A percentile compares a stretch with the other conserved stretches of the same genome.
phyloP scores from a whole-genome alignment of 805 yeast species.

The Wickerhamomyces pijperi region DNA sequence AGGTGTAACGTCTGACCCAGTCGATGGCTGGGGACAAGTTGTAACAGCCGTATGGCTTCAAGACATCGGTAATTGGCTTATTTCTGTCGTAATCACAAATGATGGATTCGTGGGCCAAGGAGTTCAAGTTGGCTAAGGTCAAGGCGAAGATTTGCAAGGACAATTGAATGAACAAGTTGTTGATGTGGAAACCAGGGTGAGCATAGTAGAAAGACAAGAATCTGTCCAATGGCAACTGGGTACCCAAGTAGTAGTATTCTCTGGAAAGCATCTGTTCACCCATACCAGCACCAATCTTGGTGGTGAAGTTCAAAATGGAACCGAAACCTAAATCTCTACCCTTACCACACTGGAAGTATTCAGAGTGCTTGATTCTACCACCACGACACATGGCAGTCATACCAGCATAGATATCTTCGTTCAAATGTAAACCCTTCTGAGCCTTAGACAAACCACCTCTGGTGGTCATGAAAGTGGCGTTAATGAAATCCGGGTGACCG shows the following conservation, averaged over 20 bases:
- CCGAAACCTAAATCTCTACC: conserved; percentile 87
- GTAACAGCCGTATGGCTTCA: conserved; percentile 62
- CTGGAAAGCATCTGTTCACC: conserved; percentile 83
- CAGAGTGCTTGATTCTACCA: conserved; percentile 82
- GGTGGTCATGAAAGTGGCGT: conserved; percentile 66
- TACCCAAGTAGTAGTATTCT: conserved; percentile 73
- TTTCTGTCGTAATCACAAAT: conserved; percentile 57
- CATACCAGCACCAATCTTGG: conserved; percentile 89
- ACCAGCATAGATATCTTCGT: conserved; percentile 85
- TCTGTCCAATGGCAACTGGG: conserved; percentile 71
- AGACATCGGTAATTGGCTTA: conserved; percentile 56
- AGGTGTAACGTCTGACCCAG: conserved; percentile 74
- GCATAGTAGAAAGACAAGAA: conserved; percentile 78
- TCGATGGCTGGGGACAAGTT: conserved; percentile 63
- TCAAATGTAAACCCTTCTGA: conserved; percentile 75
- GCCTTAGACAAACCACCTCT: conserved; percentile 87
- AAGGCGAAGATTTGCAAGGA: conserved; percentile 65
- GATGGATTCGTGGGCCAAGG: conserved; percentile 64
- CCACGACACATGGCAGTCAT: conserved; percentile 77
- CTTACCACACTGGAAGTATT: conserved; percentile 82
- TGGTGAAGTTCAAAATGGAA: conserved; percentile 74
- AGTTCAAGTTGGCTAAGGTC: conserved; percentile 57
- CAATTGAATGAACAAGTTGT: conserved; percentile 66
- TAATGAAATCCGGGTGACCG: conserved; percentile 83
- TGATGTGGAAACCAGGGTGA: conserved; percentile 79